Conservation (phyloP, 1,284 basidiomycete species). For the Ceraceosorus guamensis region DNA sequence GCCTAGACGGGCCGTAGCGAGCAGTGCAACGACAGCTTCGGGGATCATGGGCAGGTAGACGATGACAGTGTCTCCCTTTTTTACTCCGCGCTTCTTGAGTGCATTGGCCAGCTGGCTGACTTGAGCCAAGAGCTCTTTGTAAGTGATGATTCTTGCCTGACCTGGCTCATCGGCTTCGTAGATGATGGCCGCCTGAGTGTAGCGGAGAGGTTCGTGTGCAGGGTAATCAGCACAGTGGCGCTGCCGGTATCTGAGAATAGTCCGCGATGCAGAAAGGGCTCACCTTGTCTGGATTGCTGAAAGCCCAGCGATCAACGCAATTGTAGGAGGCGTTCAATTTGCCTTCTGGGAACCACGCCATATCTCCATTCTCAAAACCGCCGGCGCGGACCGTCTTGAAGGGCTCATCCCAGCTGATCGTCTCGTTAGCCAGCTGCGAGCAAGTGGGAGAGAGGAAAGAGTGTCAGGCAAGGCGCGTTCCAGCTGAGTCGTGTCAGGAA, state of each 20-base stretch:
- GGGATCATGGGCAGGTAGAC: slow-evolving; percentile 59
- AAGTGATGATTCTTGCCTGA: slow-evolving; percentile 69
- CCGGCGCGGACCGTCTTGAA: slow-evolving; percentile 84
- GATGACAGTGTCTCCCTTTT: slow-evolving; percentile 73
- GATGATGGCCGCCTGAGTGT: slow-evolving; percentile 73
- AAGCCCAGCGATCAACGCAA: slow-evolving; percentile 93
- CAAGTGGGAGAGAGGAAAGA: background rate
- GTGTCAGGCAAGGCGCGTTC: background rate
- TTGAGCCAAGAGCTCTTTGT: slow-evolving; percentile 67
- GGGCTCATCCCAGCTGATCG: slow-evolving; percentile 80
- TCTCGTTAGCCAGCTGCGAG: slow-evolving; percentile 66
- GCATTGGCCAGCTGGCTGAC: slow-evolving; percentile 87
- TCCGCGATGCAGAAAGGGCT: slow-evolving; percentile 18
- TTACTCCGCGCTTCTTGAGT: slow-evolving; percentile 79
- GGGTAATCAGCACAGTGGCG: background rate
- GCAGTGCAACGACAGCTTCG: slow-evolving; percentile 83
- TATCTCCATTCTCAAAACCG: slow-evolving; percentile 75
- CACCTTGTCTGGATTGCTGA: slow-evolving; percentile 80
- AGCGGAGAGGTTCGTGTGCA: too few relatives aligned
- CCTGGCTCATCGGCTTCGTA: slow-evolving; percentile 95
- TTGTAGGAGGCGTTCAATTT: slow-evolving; percentile 74
- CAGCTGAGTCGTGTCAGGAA: too few relatives aligned
- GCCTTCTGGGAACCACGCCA: slow-evolving; percentile 72
- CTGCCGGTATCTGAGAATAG: slow-evolving; percentile 4
- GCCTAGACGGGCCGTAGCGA: slow-evolving; percentile 93